Percentiles rank a stretch among this genome's conserved stretches.
These are phyloP conservation scores for Fraxinus albicans DNA, from an alignment of 305 asterid species.

Conservation along the genomic window DNA sequence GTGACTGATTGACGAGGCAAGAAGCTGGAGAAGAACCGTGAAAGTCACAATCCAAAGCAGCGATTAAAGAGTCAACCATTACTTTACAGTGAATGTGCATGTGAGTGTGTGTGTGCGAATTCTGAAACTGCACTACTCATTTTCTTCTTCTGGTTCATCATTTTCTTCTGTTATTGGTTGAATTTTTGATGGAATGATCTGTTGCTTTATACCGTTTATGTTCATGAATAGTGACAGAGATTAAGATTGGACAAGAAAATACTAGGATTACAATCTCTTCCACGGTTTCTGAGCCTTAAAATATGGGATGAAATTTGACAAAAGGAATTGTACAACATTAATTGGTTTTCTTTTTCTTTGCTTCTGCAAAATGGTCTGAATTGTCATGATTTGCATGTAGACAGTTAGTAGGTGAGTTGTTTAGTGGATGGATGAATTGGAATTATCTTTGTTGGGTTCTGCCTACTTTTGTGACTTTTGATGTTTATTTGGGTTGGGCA, in stretches of 20 bases:
- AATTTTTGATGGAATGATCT: constrained; percentile 11
- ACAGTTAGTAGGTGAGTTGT: constrained; percentile 37
- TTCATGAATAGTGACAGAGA: constrained; percentile 37
- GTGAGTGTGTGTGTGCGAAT: constrained; percentile 38
- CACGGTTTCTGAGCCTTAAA: constrained; percentile 39
- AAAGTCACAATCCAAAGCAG: constrained; percentile 53
- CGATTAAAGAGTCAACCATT: constrained; percentile 62
- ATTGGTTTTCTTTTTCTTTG: constrained; percentile 8
- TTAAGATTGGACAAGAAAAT: constrained; percentile 61
- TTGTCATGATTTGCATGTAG: constrained; percentile 66
- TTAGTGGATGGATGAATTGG: constrained; percentile 68
- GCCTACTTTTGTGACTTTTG: neutral
- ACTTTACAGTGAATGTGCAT: constrained; percentile 59
- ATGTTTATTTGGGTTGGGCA: neutral
- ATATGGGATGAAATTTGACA: constrained; percentile 35
- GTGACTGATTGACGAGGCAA: constrained; percentile 64
- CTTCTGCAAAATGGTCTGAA: constrained; percentile 34
- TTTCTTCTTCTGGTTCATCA: constrained; percentile 41
- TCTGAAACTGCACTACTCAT: constrained; percentile 53
- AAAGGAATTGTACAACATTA: constrained; percentile 13
- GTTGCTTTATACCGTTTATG: constrained; percentile 34
- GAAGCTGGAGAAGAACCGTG: constrained; percentile 58
- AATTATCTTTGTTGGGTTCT: constrained; percentile 29
- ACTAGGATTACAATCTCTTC: constrained; percentile 46
- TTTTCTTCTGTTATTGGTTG: constrained; percentile 40